Evolutionary conservation across 441 rosid species (phyloP).

Genomic region (Jatropha podagrica): DNA sequence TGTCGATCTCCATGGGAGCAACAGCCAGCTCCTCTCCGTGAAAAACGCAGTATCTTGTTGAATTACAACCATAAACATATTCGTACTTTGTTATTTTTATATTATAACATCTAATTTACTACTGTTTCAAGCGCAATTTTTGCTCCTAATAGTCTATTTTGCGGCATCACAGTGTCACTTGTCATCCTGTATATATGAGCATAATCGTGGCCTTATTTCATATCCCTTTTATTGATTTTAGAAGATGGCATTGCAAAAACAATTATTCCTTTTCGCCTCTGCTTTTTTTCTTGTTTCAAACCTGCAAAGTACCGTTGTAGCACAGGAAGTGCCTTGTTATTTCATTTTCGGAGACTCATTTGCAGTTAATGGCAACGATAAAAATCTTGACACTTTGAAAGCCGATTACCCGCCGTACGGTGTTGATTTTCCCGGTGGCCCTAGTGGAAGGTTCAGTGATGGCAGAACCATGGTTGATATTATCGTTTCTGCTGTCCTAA

Average conservation of each 20-base stretch:
- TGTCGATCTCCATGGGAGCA: too few species aligned
- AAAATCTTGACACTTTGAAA: constrained; percentile 11
- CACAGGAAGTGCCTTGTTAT: constrained; percentile 19
- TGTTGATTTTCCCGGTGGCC: constrained; percentile 21
- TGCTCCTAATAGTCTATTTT: neutral
- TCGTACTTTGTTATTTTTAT: too few species aligned
- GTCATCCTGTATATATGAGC: neutral
- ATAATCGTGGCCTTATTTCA: neutral
- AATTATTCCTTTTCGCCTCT: neutral
- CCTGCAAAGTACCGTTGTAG: neutral
- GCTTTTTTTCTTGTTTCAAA: neutral
- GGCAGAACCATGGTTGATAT: constrained; percentile 24
- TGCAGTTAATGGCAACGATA: constrained; percentile 23
- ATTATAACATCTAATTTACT: neutral
- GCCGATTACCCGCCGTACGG: constrained; percentile 25
- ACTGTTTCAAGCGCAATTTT: neutral
- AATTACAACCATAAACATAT: too few species aligned
- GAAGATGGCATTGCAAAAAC: neutral
- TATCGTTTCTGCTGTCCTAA: constrained; percentile 6
- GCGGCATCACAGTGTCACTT: neutral
- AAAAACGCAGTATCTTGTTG: too few species aligned
- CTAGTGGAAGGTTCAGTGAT: constrained; percentile 29
- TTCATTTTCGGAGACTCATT: constrained; percentile 30
- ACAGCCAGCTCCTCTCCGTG: too few species aligned
- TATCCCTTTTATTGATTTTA: neutral